A percentile compares a stretch with the other conserved stretches of the same genome.
Evolutionary conservation across 1,139 yeast genomes (phyloP).

Genomic region (Lodderomyces margitis): DNA sequence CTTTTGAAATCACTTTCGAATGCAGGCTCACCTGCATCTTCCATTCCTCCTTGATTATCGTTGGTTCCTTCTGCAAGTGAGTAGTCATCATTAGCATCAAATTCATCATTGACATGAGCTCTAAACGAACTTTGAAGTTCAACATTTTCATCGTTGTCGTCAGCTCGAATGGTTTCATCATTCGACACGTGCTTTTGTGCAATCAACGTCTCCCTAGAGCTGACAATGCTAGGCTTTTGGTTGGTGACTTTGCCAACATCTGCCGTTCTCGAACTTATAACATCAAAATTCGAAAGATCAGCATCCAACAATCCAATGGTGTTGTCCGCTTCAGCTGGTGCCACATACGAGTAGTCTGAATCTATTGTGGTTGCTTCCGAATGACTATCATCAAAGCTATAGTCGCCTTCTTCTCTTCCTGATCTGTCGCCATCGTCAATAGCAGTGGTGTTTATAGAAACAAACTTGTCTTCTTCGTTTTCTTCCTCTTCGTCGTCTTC

Average conservation of each 20-base stretch:
- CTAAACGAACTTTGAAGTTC: slow-evolving; percentile 11
- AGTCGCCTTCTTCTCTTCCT: slow-evolving; percentile 16
- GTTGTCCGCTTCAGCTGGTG: slow-evolving; percentile 6
- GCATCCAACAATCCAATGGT: slow-evolving; percentile 15
- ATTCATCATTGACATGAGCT: slow-evolving; percentile 13
- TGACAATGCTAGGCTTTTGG: slow-evolving; percentile 26
- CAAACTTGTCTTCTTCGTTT: slow-evolving; percentile 1
- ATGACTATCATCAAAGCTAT: slow-evolving; percentile 20
- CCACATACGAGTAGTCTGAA: slow-evolving; percentile 16
- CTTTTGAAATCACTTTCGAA: slow-evolving; percentile 14
- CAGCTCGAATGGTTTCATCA: slow-evolving; percentile 7
- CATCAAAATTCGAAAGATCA: slow-evolving; percentile 30
- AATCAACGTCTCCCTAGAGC: slow-evolving; percentile 29
- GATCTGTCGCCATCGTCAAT: background rate
- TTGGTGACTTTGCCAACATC: slow-evolving; percentile 28
- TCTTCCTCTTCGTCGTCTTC: slow-evolving; percentile 13
- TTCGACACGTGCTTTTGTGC: slow-evolving; percentile 6
- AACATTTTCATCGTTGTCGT: slow-evolving; percentile 1
- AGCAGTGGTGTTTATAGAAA: background rate
- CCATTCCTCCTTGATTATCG: slow-evolving; percentile 8
- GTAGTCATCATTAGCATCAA: slow-evolving; percentile 11
- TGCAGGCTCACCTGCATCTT: slow-evolving; percentile 9
- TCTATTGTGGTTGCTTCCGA: slow-evolving; percentile 27
- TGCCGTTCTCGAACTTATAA: slow-evolving; percentile 33
- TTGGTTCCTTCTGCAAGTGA: slow-evolving; percentile 5